phyloP scores from a whole-genome alignment of 306 rosid genomes.

The Rosa multiflora region DNA sequence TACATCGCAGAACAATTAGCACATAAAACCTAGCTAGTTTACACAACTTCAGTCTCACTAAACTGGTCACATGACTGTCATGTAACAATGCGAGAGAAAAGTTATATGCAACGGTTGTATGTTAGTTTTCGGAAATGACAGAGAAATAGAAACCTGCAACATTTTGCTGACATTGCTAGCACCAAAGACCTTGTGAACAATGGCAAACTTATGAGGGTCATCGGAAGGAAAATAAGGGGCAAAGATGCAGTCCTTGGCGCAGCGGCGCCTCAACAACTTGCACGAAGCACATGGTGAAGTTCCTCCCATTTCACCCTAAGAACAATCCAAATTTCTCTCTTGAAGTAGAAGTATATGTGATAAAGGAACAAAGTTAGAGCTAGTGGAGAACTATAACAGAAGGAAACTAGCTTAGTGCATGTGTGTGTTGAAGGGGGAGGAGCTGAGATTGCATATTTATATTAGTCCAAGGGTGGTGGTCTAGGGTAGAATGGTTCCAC shows the following conservation, averaged over 20 bases:
- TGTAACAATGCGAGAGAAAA: neutral
- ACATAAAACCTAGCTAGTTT: neutral
- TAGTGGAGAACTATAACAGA: neutral
- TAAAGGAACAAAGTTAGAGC: neutral
- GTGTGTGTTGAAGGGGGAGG: slow-evolving; percentile 29
- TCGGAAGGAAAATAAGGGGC: slow-evolving; percentile 80
- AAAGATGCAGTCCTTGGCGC: slow-evolving; percentile 71
- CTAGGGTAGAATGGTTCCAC: slow-evolving; percentile 46
- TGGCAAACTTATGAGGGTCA: slow-evolving; percentile 73
- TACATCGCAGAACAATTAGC: neutral
- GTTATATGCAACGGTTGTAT: neutral
- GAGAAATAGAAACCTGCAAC: slow-evolving; percentile 54
- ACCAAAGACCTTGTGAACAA: slow-evolving; percentile 86
- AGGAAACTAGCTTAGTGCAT: slow-evolving; percentile 14
- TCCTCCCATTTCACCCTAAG: slow-evolving; percentile 45
- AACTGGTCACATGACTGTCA: neutral
- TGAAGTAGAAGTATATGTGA: neutral
- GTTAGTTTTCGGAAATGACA: neutral
- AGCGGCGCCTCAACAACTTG: slow-evolving; percentile 79
- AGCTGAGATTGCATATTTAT: slow-evolving; percentile 46
- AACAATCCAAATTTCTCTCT: neutral
- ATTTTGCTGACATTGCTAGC: slow-evolving; percentile 89
- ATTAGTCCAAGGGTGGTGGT: slow-evolving; percentile 33
- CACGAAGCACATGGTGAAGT: slow-evolving; percentile 84
- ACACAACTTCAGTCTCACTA: neutral